These are phyloP conservation scores for Cyclospora cayetanensis DNA, from an alignment of 169 alveolate species.

Conservation along the genomic window DNA sequence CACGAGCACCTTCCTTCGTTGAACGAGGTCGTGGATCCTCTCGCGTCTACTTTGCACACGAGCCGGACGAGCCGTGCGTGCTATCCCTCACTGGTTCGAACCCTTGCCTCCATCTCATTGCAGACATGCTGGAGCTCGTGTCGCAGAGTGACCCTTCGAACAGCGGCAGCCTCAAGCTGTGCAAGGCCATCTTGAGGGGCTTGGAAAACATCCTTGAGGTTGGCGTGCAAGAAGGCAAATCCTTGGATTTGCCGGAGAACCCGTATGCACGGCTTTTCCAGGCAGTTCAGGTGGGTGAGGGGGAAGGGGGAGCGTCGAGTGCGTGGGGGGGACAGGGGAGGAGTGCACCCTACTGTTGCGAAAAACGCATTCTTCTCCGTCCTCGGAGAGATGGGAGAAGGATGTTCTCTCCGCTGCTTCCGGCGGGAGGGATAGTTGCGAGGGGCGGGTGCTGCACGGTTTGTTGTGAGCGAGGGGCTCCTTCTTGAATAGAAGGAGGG, in stretches of 20 bases:
- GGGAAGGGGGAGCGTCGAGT: background rate
- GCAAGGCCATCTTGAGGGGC: conserved; percentile 85
- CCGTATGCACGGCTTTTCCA: conserved; percentile 86
- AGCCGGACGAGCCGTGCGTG: conserved; percentile 65
- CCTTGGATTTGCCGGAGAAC: conserved; percentile 83
- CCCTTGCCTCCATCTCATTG: conserved; percentile 82
- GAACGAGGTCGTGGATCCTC: conserved; percentile 56
- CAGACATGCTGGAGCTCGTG: conserved; percentile 86
- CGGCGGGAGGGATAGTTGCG: background rate
- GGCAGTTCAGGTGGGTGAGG: conserved; percentile 82
- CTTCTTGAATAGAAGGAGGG: background rate
- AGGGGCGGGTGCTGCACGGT: background rate
- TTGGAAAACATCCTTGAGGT: conserved; percentile 84
- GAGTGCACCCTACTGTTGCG: background rate
- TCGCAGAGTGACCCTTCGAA: conserved; percentile 85
- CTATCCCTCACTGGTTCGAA: conserved; percentile 65
- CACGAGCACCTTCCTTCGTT: conserved; percentile 72
- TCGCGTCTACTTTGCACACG: conserved; percentile 26
- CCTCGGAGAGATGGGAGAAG: background rate
- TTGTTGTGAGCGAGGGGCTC: background rate
- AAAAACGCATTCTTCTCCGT: background rate
- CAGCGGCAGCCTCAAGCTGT: conserved; percentile 86
- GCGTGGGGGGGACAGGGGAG: background rate
- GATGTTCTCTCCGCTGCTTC: background rate
- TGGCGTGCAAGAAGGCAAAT: conserved; percentile 84